These are phyloP conservation scores for Ceriops decandra DNA, from an alignment of 345 rosid species.

Conservation along the genomic window DNA sequence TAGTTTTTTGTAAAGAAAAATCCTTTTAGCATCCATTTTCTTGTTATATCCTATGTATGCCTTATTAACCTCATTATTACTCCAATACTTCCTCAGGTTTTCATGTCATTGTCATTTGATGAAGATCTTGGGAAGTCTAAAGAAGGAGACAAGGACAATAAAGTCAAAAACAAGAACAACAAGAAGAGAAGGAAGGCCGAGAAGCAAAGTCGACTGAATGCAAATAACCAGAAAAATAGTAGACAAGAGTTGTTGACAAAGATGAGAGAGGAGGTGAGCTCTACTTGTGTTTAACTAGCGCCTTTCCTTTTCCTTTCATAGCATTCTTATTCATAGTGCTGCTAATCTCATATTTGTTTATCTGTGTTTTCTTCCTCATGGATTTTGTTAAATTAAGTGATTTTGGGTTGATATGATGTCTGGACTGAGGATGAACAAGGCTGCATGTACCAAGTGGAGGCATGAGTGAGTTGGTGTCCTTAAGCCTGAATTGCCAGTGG, in stretches of 20 bases:
- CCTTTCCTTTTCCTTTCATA: too few species aligned
- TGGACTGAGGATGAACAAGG: too few species aligned
- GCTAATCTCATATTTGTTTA: neutral
- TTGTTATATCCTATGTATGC: conserved; percentile 2
- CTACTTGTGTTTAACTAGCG: neutral
- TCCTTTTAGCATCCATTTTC: neutral
- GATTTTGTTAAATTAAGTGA: too few species aligned
- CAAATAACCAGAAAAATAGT: conserved; percentile 61
- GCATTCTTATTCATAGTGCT: too few species aligned
- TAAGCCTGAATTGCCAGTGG: too few species aligned
- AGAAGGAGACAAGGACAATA: conserved; percentile 33
- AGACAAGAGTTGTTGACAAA: conserved; percentile 61
- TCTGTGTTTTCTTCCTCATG: too few species aligned
- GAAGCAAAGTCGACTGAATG: conserved; percentile 50
- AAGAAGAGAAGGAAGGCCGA: conserved; percentile 52
- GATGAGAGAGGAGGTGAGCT: conserved; percentile 69
- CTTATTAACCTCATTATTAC: neutral
- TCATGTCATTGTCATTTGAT: conserved; percentile 77
- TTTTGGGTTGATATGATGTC: too few species aligned
- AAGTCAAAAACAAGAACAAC: conserved; percentile 47
- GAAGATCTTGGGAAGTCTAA: conserved; percentile 63
- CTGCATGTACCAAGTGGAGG: neutral
- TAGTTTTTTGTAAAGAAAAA: neutral
- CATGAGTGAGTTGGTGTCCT: neutral
- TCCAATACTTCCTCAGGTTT: conserved; percentile 45